These are phyloP conservation scores for Kentomonas sorsogonicus DNA, from an alignment of 208 protist genomes.

Conservation along the genomic window DNA sequence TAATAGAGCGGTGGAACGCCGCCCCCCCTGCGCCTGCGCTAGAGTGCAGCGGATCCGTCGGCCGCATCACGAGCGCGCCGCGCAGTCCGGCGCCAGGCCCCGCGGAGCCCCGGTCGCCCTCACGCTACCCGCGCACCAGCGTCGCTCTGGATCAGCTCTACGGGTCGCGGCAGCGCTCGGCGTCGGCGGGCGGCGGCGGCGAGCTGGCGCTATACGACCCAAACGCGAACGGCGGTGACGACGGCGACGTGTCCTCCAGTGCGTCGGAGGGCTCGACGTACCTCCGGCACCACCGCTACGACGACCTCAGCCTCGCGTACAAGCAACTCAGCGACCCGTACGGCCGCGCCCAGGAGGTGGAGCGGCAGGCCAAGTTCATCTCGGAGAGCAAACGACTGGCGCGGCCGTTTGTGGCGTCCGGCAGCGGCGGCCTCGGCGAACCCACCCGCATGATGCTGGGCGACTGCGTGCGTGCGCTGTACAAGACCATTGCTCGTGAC, in stretches of 20 bases:
- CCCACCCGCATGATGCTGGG: constrained; percentile 77
- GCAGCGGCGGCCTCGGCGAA: constrained; percentile 27
- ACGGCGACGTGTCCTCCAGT: constrained; percentile 7
- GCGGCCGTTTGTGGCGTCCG: constrained; percentile 63
- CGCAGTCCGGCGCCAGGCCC: no score
- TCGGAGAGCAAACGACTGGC: constrained; percentile 58
- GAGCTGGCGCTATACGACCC: background rate
- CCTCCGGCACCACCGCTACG: constrained; percentile 44
- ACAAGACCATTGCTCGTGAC: constrained; percentile 53
- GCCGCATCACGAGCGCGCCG: no score
- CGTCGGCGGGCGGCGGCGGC: background rate
- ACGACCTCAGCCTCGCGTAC: constrained; percentile 26
- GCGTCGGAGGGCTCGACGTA: constrained; percentile 25
- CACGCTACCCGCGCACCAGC: constrained; percentile 16
- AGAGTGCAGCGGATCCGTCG: no score
- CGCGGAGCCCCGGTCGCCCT: background rate
- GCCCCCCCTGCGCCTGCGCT: constrained; percentile 16
- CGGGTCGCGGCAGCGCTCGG: background rate
- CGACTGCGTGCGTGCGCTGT: constrained; percentile 73
- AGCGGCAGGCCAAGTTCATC: constrained; percentile 59
- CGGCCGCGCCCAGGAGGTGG: constrained; percentile 52
- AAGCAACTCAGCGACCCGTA: constrained; percentile 50
- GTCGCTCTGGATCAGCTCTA: constrained; percentile 21
- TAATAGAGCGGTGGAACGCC: constrained; percentile 27
- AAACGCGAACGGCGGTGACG: background rate